A percentile compares a stretch with the other conserved stretches of the same genome.
Conservation (phyloP, 2,329 filamentous ascomycete species). For the Chaetoscypha palmicola region DNA sequence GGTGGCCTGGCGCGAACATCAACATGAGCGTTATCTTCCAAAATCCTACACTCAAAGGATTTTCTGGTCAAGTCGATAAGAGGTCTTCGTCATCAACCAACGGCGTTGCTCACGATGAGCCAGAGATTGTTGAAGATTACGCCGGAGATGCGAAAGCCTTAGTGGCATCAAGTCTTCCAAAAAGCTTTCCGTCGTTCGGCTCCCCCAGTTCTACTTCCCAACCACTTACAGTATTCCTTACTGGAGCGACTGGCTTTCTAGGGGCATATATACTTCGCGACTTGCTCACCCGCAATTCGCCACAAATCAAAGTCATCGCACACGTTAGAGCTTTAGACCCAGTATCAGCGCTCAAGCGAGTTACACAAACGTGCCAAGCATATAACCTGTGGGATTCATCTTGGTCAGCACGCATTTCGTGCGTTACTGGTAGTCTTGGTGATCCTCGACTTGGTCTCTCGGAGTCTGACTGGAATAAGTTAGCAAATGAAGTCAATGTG, state of each 20-base stretch:
- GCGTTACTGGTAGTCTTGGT: slow-evolving; percentile 66
- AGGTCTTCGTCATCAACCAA: slow-evolving; percentile 30
- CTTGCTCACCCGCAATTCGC: slow-evolving; percentile 54
- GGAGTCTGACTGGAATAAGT: slow-evolving; percentile 53
- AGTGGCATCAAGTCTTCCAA: slow-evolving; percentile 33
- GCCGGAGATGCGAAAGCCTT: slow-evolving; percentile 36
- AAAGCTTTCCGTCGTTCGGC: slow-evolving; percentile 33
- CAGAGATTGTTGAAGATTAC: slow-evolving; percentile 42
- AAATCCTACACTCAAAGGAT: slow-evolving; percentile 50
- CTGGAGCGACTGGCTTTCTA: slow-evolving; percentile 84
- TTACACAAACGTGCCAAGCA: slow-evolving; percentile 60
- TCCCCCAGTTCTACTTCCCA: slow-evolving; percentile 27
- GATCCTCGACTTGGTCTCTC: slow-evolving; percentile 68
- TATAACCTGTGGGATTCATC: slow-evolving; percentile 72
- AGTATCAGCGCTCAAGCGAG: slow-evolving; percentile 53
- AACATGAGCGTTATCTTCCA: slow-evolving; percentile 66
- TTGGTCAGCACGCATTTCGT: slow-evolving; percentile 59
- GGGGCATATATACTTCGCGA: slow-evolving; percentile 75
- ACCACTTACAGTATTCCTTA: slow-evolving; percentile 64
- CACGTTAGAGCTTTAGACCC: slow-evolving; percentile 66
- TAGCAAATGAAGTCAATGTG: slow-evolving; percentile 62
- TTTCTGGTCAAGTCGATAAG: slow-evolving; percentile 47
- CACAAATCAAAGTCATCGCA: slow-evolving; percentile 57
- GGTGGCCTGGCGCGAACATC: slow-evolving; percentile 56
- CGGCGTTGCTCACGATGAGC: slow-evolving; percentile 28